Conservation (phyloP, 2,329 filamentous ascomycete species). For the Curvularia spicifera region DNA sequence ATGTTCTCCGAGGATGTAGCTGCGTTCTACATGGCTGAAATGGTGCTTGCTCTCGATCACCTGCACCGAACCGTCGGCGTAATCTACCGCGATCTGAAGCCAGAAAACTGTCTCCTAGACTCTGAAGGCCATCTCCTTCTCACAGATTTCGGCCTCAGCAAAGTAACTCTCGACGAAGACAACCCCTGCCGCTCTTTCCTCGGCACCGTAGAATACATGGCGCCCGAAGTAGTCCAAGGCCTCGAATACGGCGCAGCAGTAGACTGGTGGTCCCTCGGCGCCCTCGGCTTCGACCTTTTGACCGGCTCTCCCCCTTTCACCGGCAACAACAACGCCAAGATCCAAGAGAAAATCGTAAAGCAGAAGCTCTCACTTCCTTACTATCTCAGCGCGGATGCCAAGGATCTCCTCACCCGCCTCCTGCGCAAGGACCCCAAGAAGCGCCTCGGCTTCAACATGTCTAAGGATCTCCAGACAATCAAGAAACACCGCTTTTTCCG, state of each 20-base stretch:
- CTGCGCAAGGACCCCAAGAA: slow-evolving; percentile 92
- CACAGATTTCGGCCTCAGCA: slow-evolving; percentile 96
- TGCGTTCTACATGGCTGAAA: slow-evolving; percentile 98
- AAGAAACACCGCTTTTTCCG: slow-evolving; percentile 96
- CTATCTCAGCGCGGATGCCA: slow-evolving; percentile 88
- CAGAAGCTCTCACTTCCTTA: slow-evolving; percentile 90
- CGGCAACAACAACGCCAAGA: slow-evolving; percentile 90
- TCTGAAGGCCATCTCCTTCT: slow-evolving; percentile 88
- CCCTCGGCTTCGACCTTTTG: slow-evolving; percentile 88
- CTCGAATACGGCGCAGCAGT: slow-evolving; percentile 91
- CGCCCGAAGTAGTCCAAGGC: slow-evolving; percentile 88
- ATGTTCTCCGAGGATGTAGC: slow-evolving; percentile 92
- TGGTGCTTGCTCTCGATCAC: slow-evolving; percentile 92
- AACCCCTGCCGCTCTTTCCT: slow-evolving; percentile 84
- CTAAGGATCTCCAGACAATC: slow-evolving; percentile 82
- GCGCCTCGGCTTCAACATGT: slow-evolving; percentile 85
- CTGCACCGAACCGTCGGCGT: slow-evolving; percentile 91
- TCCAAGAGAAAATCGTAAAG: slow-evolving; percentile 94
- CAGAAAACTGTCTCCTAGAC: slow-evolving; percentile 95
- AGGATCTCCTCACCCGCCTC: slow-evolving; percentile 88
- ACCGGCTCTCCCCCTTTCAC: slow-evolving; percentile 91
- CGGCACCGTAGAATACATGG: slow-evolving; percentile 98
- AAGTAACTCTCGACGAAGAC: slow-evolving; percentile 80
- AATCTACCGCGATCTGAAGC: slow-evolving; percentile 95
- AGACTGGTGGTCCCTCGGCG: slow-evolving; percentile 98